phyloP scores from a whole-genome alignment of 768 basidiomycete genomes.

The Kwoniella shandongensis region DNA sequence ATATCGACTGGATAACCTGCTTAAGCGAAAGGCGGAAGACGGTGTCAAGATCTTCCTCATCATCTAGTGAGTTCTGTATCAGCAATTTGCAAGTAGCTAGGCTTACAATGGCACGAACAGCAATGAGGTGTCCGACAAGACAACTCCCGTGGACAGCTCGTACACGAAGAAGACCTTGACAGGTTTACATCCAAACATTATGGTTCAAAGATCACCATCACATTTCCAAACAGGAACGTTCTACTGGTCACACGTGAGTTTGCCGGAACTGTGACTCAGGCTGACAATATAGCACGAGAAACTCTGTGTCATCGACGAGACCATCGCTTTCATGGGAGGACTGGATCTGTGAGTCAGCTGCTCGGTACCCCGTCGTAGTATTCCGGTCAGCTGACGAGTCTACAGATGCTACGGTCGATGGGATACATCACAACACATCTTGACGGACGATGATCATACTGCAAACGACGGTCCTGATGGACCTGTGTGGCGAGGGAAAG shows the following conservation, averaged over 20 bases:
- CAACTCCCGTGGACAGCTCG: slow-evolving; percentile 93
- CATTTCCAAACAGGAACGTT: slow-evolving; percentile 97
- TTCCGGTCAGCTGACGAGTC: no score
- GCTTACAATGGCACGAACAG: slow-evolving; percentile 54
- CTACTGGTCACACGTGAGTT: slow-evolving; percentile 93
- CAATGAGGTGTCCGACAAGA: slow-evolving; percentile 91
- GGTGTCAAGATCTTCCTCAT: slow-evolving; percentile 96
- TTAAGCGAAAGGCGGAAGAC: slow-evolving; percentile 88
- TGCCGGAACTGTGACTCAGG: background rate
- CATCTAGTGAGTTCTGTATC: slow-evolving; percentile 68
- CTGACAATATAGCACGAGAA: slow-evolving; percentile 79
- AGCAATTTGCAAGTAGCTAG: no score
- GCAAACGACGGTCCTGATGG: slow-evolving; percentile 61
- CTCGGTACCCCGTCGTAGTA: no score
- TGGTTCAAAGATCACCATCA: slow-evolving; percentile 94
- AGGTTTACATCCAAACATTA: slow-evolving; percentile 82
- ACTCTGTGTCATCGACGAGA: slow-evolving; percentile 92
- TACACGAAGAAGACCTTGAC: slow-evolving; percentile 83
- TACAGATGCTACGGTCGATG: slow-evolving; percentile 59
- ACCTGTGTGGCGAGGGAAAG: slow-evolving; percentile 90
- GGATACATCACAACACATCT: slow-evolving; percentile 93
- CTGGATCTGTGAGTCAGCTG: slow-evolving; percentile 73
- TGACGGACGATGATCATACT: slow-evolving; percentile 73
- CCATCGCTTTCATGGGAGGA: slow-evolving; percentile 97
- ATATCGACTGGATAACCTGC: slow-evolving; percentile 79